Conservation (phyloP, 257 asterid species). For the Cynanchum wilfordii region DNA sequence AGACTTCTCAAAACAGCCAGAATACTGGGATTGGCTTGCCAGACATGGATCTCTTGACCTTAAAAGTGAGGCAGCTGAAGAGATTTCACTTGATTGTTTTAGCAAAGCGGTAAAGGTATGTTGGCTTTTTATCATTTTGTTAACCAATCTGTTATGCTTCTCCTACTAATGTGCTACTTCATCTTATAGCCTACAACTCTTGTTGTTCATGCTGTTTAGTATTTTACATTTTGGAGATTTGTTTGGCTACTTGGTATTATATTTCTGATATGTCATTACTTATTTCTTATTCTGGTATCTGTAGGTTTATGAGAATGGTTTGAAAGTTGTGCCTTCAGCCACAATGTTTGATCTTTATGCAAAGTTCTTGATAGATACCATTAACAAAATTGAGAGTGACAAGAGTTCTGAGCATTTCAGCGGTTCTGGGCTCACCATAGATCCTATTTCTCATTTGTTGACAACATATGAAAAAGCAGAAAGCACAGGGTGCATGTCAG, state of each 20-base stretch:
- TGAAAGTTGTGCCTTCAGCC: slow-evolving; percentile 49
- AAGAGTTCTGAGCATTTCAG: slow-evolving; percentile 25
- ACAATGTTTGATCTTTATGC: slow-evolving; percentile 47
- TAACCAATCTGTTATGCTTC: not conserved
- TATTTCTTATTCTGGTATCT: slow-evolving; percentile 9
- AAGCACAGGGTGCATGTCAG: slow-evolving; percentile 50
- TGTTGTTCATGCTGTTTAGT: not conserved
- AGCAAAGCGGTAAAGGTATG: slow-evolving; percentile 62
- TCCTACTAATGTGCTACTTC: not conserved
- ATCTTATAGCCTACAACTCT: not conserved
- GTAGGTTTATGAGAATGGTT: slow-evolving; percentile 82
- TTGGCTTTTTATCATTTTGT: not conserved
- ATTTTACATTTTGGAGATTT: not conserved
- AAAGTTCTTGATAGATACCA: slow-evolving; percentile 60
- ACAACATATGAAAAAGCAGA: slow-evolving; percentile 67
- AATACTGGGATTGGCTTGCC: slow-evolving; percentile 95
- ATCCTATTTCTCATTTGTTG: slow-evolving; percentile 57
- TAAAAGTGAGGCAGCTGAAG: slow-evolving; percentile 17
- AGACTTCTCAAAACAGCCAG: slow-evolving; percentile 57
- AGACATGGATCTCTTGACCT: slow-evolving; percentile 39
- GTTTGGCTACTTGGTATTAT: not conserved
- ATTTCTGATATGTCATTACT: not conserved
- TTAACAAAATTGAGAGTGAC: slow-evolving; percentile 26
- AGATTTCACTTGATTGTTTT: slow-evolving; percentile 29
- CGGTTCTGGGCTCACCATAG: slow-evolving; percentile 28